Percentiles rank a stretch among this genome's conserved stretches.
These are phyloP conservation scores for Fusarium sp. DNA, from an alignment of 2,329 filamentous ascomycete species.

Conservation along the genomic window DNA sequence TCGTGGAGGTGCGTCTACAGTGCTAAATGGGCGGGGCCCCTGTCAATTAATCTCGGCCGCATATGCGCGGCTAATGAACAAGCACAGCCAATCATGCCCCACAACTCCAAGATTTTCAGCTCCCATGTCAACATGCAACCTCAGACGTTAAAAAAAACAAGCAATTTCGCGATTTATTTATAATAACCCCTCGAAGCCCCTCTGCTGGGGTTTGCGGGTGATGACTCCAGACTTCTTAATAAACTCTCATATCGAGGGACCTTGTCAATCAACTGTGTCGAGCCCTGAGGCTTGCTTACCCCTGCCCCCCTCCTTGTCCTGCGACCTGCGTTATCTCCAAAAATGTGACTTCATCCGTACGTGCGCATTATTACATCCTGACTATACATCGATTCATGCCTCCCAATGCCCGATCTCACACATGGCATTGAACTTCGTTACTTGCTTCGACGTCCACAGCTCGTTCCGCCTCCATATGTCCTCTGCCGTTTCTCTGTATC, in stretches of 20 bases:
- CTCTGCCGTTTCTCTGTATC: conserved; percentile 18
- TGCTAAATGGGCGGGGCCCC: conserved; percentile 16
- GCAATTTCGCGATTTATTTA: conserved; percentile 30
- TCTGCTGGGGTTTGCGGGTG: conserved; percentile 1
- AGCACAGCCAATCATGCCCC: conserved; percentile 33
- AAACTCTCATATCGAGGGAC: conserved; percentile 16
- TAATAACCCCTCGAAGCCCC: conserved; percentile 2
- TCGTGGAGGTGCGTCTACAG: conserved; percentile 15
- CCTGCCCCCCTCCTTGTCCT: background rate
- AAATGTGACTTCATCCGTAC: conserved; percentile 15
- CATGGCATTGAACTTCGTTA: background rate
- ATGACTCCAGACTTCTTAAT: background rate
- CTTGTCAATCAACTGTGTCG: background rate
- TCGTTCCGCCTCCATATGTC: conserved; percentile 18
- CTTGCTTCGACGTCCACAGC: conserved; percentile 22
- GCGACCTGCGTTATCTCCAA: background rate
- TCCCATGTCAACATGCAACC: background rate
- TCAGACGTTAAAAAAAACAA: conserved; percentile 10
- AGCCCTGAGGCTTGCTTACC: background rate
- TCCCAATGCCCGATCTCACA: conserved; percentile 1
- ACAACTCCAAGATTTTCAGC: background rate
- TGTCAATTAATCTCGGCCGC: conserved; percentile 43
- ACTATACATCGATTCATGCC: background rate
- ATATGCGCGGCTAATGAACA: conserved; percentile 42
- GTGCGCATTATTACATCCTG: conserved; percentile 8